Base-by-base conservation (phyloP, 108 stramenopile species). In the Cyclotella kingstonii region DNA sequence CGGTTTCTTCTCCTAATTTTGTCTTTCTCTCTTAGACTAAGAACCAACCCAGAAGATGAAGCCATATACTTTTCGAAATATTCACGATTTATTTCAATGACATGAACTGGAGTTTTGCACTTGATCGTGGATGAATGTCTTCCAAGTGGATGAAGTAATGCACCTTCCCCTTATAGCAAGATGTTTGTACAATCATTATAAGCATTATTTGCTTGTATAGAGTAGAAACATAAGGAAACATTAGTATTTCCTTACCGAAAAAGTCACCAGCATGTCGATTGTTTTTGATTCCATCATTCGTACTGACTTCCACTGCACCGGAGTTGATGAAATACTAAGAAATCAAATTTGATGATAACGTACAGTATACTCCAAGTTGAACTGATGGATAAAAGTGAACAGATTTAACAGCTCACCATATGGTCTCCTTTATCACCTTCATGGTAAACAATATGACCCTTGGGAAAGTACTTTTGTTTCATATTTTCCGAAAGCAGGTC, bases 11-110 rank as follows among this genome's bases (percentile, higher is more conserved):
- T 87, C 18, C 91, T 76, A 46, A 83, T 84, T 45, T 78, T 80
- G 48, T 93, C 91, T 60, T 88, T 88, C 66, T 93, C 91, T 34
- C 73, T 70, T 39, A 93, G 56, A 35, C 65, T 71, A 5, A 87
- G 68, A 14, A 76, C 55, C 10, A 89, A 41, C 0, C 70, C 82
- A 17, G 79, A 55, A 10, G 84, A 77, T 2, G 81, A 67, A 0
- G 83, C 77, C 46, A 89, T 77, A 60, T 87, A 92, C 59, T 92
- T 92, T 52, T 93, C 87, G 70, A 88, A 93, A 58, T 87, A 88
- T 59, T 93, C 86, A 14, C 87, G 80, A 67, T 81, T 87, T 19
- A 93, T 87, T 56, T 93, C 87, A 48, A 93, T 74, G 2, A 81
- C 87, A 71, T 93, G 87, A 21, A 93, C 83, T 1, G 91, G 91